Percentiles rank a stretch among this genome's conserved stretches.
Conservation (phyloP, 2,329 filamentous ascomycete species). For the Ascochyta rabiei region DNA sequence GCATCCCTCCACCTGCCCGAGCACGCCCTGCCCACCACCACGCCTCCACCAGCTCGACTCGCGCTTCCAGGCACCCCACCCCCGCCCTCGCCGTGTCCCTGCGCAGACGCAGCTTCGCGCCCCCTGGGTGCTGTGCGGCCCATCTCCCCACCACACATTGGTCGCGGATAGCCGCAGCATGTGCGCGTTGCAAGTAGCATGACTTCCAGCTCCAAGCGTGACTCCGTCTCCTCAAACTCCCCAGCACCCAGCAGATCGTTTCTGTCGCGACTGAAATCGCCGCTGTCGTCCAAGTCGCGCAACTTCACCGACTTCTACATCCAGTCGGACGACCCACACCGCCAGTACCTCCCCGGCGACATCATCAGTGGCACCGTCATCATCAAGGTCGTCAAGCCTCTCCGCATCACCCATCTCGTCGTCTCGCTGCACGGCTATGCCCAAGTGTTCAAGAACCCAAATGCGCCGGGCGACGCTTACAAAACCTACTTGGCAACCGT, state of each 20-base stretch:
- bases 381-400: constrained; percentile 73
- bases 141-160: constrained; percentile 18
- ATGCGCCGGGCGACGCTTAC: constrained; percentile 62
- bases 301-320: constrained; percentile 80
- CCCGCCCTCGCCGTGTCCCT: neutral
- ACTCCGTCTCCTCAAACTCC: constrained; percentile 37
- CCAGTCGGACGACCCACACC: constrained; percentile 76
- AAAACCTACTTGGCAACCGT: constrained; percentile 57
- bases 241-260: constrained; percentile 44
- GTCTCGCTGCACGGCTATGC: constrained; percentile 80
- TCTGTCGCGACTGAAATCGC: constrained; percentile 62
- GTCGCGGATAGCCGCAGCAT: constrained; percentile 48
- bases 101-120: constrained; percentile 4
- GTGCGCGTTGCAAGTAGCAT: constrained; percentile 46
- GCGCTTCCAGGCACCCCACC: neutral
- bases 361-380: constrained; percentile 75
- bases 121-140: constrained; percentile 8
- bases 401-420: constrained; percentile 79
- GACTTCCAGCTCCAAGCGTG: constrained; percentile 47
- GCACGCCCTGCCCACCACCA: neutral
- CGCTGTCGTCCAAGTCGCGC: constrained; percentile 62
- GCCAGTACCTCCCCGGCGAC: constrained; percentile 77
- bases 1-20: neutral
- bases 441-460: constrained; percentile 75
- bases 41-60: neutral